Conservation (phyloP, 257 asterid species). For the Jasminum sambac region DNA sequence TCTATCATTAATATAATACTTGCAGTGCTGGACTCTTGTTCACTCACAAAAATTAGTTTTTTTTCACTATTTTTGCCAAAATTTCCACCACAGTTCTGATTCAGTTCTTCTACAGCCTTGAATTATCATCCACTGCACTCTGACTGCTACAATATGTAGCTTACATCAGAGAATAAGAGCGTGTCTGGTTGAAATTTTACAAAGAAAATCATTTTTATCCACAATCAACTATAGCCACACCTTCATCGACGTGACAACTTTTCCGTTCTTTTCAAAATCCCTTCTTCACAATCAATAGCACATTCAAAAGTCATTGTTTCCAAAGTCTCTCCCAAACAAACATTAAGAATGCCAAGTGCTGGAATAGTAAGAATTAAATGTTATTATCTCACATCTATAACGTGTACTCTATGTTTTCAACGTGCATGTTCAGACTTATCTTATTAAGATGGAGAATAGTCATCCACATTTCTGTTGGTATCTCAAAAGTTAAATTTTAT, state of each 20-base stretch:
- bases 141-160: background rate
- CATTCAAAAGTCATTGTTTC: too few species aligned
- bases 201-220: too few species aligned
- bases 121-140: background rate
- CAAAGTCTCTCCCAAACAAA: too few species aligned
- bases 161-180: background rate
- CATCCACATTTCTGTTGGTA: background rate
- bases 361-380: background rate
- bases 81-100: background rate
- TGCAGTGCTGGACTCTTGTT: background rate
- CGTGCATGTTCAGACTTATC: background rate
- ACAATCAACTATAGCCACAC: too few species aligned
- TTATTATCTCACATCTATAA: background rate
- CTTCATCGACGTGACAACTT: too few species aligned
- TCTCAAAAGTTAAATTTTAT: background rate
- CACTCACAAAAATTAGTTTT: constrained; percentile 10
- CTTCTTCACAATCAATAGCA: too few species aligned
- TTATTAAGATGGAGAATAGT: background rate
- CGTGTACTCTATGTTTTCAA: background rate
- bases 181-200: too few species aligned
- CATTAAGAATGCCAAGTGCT: background rate
- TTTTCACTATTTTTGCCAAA: background rate
- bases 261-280: too few species aligned
- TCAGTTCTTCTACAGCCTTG: background rate
- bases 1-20: constrained; percentile 14